Evolutionary conservation across 495 filamentous ascomycete genomes (phyloP).

Genomic region (Hypoxylon crocopeplum): DNA sequence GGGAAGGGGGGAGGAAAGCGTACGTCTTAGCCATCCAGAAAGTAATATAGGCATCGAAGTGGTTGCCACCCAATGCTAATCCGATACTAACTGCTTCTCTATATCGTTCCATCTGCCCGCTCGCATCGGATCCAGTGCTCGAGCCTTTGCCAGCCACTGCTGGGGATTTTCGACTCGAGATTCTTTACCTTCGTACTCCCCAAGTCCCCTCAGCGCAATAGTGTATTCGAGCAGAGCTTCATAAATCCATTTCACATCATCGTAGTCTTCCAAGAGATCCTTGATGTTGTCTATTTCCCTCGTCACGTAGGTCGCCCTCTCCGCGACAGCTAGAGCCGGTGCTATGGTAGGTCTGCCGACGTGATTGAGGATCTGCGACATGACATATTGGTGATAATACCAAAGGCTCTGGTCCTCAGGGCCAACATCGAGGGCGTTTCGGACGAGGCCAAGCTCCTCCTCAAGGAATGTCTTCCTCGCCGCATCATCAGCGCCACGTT

Average conservation of each 20-base stretch:
- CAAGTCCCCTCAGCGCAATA: slow-evolving; percentile 54
- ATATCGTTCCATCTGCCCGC: slow-evolving; percentile 72
- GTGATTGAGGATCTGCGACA: slow-evolving; percentile 62
- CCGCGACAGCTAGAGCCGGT: slow-evolving; percentile 64
- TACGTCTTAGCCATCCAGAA: background rate
- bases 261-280: slow-evolving; percentile 77
- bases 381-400: slow-evolving; percentile 80
- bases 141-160: slow-evolving; percentile 69
- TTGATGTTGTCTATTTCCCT: slow-evolving; percentile 71
- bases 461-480: slow-evolving; percentile 74
- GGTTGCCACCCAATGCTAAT: slow-evolving; percentile 17
- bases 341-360: slow-evolving; percentile 61
- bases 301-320: slow-evolving; percentile 70
- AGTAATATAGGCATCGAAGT: background rate
- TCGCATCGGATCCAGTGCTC: slow-evolving; percentile 72
- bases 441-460: slow-evolving; percentile 75
- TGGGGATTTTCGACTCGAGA: slow-evolving; percentile 56
- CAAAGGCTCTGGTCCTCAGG: slow-evolving; percentile 92
- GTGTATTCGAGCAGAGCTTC: slow-evolving; percentile 75
- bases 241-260: slow-evolving; percentile 80
- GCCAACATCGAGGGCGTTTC: slow-evolving; percentile 79
- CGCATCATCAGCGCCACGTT: slow-evolving; percentile 66
- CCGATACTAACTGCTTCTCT: slow-evolving; percentile 48
- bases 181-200: slow-evolving; percentile 40
- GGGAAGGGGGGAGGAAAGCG: too few relatives aligned